A percentile compares a stretch with the other conserved stretches of the same genome.
Conservation (phyloP, 192 early-diverging fungal species). For the Backusella morwellensis region DNA sequence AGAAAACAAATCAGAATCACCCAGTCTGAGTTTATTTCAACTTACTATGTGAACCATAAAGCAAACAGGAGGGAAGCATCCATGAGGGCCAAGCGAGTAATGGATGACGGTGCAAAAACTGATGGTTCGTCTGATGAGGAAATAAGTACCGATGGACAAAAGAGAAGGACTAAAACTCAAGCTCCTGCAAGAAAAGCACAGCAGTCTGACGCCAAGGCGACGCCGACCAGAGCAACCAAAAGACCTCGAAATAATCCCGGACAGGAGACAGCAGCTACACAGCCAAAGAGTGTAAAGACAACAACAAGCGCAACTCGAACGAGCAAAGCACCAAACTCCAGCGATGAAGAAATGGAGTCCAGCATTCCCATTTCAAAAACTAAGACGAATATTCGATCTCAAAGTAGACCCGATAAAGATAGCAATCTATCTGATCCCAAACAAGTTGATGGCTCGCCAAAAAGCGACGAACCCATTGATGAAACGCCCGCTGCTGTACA, state of each 20-base stretch:
- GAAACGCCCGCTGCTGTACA: neutral
- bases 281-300: neutral
- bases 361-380: neutral
- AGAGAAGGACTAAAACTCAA: neutral
- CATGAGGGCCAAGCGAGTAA: neutral
- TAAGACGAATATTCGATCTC: neutral
- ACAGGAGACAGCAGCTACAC: neutral
- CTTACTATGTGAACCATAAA: neutral
- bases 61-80: neutral
- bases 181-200: neutral
- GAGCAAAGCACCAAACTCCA: neutral
- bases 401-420: neutral
- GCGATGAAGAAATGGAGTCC: neutral
- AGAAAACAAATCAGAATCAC: neutral
- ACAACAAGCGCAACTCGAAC: neutral
- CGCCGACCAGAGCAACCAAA: neutral
- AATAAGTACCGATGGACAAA: neutral
- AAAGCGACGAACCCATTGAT: neutral
- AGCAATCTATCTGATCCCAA: neutral
- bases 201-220: neutral
- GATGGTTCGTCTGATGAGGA: neutral
- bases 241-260: neutral
- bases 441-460: neutral
- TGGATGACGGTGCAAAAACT: neutral
- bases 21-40: neutral